phyloP scores from a whole-genome alignment of 164 flowering plant genomes.

The Nymphaea thermarum region DNA sequence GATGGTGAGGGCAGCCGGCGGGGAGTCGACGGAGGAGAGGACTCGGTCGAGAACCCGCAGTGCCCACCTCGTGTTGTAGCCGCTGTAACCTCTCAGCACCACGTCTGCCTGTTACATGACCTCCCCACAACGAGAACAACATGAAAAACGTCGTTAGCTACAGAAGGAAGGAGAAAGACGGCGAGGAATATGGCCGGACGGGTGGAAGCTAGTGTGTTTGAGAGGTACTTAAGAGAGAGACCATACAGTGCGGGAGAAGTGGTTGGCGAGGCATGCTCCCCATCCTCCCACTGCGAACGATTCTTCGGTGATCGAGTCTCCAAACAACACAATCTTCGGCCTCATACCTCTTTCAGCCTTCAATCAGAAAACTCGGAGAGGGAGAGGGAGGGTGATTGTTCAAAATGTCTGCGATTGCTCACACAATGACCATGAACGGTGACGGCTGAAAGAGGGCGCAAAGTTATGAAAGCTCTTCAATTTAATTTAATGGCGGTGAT shows the following conservation, averaged over 20 bases:
- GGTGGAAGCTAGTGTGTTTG: too few species aligned
- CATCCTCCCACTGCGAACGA: conserved; percentile 62
- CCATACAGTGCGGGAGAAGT: conserved; percentile 51
- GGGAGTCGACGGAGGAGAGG: conserved; percentile 22
- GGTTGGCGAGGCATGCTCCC: conserved; percentile 64
- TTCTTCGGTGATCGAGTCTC: conserved; percentile 80
- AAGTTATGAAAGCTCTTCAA: too few species aligned
- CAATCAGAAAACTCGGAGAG: too few species aligned
- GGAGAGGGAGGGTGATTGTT: too few species aligned
- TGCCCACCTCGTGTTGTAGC: conserved; percentile 86
- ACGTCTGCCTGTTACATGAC: conserved; percentile 41
- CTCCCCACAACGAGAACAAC: not conserved
- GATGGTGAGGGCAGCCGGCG: conserved; percentile 44
- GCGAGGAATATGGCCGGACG: too few species aligned
- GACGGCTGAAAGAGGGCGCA: too few species aligned
- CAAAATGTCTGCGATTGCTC: too few species aligned
- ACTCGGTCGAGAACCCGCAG: conserved; percentile 32
- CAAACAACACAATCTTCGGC: conserved; percentile 65
- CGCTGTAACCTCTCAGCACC: conserved; percentile 74
- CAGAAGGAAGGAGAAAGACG: too few species aligned
- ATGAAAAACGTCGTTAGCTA: not conserved
- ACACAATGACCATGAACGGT: too few species aligned
- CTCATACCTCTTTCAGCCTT: conserved; percentile 24
- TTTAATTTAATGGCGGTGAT: too few species aligned
- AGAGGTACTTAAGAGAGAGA: too few species aligned